Evolutionary conservation across 1,284 basidiomycete genomes (phyloP).

Genomic region (Apiotrichum gamsii): DNA sequence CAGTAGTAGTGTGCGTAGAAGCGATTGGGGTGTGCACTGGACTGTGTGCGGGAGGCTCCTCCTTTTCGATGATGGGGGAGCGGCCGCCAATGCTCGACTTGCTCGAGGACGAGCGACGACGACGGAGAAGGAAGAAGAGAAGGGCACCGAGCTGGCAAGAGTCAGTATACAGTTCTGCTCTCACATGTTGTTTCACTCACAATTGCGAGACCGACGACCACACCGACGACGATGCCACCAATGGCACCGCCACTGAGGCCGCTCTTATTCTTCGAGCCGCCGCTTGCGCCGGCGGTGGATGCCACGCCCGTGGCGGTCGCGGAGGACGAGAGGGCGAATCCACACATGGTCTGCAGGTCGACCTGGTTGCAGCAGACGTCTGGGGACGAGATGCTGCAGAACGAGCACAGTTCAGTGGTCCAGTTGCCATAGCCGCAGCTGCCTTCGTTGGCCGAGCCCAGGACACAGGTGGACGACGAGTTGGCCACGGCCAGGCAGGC

Average conservation of each 20-base stretch:
- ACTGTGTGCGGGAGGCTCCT: neutral
- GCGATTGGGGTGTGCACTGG: neutral
- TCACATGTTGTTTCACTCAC: neutral
- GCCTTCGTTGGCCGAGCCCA: conserved; percentile 45
- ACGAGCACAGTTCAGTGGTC: conserved; percentile 44
- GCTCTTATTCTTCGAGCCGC: conserved; percentile 15
- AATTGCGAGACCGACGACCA: conserved; percentile 37
- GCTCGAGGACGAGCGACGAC: conserved; percentile 9
- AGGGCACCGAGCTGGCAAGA: conserved; percentile 28
- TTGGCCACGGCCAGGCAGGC: conserved; percentile 42
- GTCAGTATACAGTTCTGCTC: neutral
- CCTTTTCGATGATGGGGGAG: neutral
- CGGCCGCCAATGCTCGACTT: neutral
- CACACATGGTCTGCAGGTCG: conserved; percentile 25
- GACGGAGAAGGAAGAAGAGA: conserved; percentile 25
- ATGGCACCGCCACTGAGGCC: conserved; percentile 8
- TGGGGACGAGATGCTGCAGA: conserved; percentile 36
- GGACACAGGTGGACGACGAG: conserved; percentile 42
- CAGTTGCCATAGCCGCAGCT: conserved; percentile 49
- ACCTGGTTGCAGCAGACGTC: neutral
- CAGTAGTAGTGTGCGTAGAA: no score
- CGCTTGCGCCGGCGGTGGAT: neutral
- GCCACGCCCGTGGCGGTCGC: conserved; percentile 14
- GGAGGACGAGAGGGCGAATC: conserved; percentile 18
- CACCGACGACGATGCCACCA: conserved; percentile 36